Conservation (phyloP, 2,329 filamentous ascomycete genomes). For the Penicillium sp. region DNA sequence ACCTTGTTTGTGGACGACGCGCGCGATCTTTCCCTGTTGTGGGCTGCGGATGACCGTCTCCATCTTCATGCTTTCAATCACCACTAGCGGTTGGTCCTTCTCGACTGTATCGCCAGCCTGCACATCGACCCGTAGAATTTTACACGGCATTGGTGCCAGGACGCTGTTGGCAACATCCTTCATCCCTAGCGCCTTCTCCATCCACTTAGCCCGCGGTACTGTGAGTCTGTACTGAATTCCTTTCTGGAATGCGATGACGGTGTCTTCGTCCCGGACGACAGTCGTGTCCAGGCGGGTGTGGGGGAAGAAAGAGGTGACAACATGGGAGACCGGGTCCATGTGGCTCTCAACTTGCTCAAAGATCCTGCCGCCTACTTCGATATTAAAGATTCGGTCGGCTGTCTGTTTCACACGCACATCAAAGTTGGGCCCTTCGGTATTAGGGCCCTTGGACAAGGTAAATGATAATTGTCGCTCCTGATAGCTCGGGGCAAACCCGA, state of each 20-base stretch:
- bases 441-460: constrained; percentile 51
- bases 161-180: constrained; percentile 83
- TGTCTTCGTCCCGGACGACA: constrained; percentile 60
- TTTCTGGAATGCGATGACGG: constrained; percentile 75
- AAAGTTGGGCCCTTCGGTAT: constrained; percentile 42
- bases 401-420: constrained; percentile 58
- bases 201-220: constrained; percentile 71
- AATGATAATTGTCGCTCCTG: constrained; percentile 67
- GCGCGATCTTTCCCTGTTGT: constrained; percentile 71
- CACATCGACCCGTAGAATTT: constrained; percentile 89
- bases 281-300: constrained; percentile 79
- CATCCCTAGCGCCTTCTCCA: constrained; percentile 81
- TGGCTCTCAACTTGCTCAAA: constrained; percentile 54
- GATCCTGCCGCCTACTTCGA: constrained; percentile 48
- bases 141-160: constrained; percentile 94
- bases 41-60: constrained; percentile 81
- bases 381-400: constrained; percentile 52
- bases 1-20: constrained; percentile 74
- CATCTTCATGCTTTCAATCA: constrained; percentile 93
- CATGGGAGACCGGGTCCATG: constrained; percentile 50
- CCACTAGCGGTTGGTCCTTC: constrained; percentile 85
- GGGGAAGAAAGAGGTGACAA: constrained; percentile 77
- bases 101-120: constrained; percentile 78
- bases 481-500: constrained; percentile 66
- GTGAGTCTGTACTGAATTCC: constrained; percentile 62